These are phyloP conservation scores for Pulchroboletus neoregius DNA, from an alignment of 1,284 basidiomycete species.

Conservation along the genomic window DNA sequence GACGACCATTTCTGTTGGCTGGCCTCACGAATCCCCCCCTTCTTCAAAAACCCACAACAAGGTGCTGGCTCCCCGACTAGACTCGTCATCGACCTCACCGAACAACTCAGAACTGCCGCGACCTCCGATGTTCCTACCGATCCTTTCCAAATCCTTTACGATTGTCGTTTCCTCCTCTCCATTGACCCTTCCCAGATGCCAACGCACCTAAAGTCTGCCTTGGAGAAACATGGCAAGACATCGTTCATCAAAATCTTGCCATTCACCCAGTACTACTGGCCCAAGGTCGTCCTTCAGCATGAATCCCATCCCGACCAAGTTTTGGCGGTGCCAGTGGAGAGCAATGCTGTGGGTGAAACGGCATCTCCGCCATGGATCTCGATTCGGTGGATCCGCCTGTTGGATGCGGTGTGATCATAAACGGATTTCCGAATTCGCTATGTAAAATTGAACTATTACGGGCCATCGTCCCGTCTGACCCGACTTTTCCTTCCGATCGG, in stretches of 20 bases:
- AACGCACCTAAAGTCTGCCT: constrained; percentile 6
- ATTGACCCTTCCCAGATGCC: constrained; percentile 46
- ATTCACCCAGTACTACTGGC: constrained; percentile 44
- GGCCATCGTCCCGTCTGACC: too few species aligned
- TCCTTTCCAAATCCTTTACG: constrained; percentile 47
- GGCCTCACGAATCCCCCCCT: constrained; percentile 29
- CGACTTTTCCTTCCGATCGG: too few species aligned
- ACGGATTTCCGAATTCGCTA: too few species aligned
- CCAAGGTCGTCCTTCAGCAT: constrained; percentile 39
- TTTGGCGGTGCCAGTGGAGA: constrained; percentile 19
- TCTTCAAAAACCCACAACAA: constrained; percentile 27
- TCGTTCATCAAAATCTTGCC: constrained; percentile 37
- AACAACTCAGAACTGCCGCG: constrained; percentile 22
- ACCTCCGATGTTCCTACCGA: constrained; percentile 7
- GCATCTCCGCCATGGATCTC: constrained; percentile 43
- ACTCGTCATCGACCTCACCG: constrained; percentile 38
- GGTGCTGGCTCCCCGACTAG: constrained; percentile 20
- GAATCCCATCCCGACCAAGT: constrained; percentile 20
- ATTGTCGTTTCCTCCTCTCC: constrained; percentile 53
- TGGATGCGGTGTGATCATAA: constrained; percentile 37
- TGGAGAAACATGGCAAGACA: constrained; percentile 16
- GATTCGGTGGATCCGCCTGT: constrained; percentile 44
- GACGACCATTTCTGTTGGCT: constrained; percentile 31
- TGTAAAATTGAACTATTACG: too few species aligned
- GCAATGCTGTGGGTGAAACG: background rate